Conservation (phyloP, 1,139 yeast genomes). For the Debaryomyces psychrophilus region DNA sequence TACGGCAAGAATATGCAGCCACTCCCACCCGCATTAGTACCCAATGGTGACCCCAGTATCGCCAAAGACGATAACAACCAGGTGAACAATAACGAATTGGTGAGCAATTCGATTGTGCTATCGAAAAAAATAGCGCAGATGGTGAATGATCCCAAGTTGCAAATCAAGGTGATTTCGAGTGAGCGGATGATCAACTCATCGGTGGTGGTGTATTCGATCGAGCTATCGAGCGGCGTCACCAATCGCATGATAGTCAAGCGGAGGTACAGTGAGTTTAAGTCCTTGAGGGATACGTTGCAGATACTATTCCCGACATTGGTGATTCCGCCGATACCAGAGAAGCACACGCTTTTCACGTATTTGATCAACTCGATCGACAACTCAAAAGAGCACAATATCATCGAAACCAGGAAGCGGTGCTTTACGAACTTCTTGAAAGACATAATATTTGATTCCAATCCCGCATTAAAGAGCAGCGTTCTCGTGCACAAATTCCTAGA, state of each 20-base stretch:
- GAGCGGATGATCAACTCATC: conserved; percentile 44
- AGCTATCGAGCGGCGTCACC: conserved; percentile 22
- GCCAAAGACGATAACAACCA: conserved; percentile 2
- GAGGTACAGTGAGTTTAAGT: conserved; percentile 58
- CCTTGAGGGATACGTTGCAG: conserved; percentile 48
- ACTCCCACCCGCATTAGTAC: background rate
- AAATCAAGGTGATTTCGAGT: conserved; percentile 37
- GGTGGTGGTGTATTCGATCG: conserved; percentile 46
- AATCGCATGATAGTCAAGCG: conserved; percentile 42
- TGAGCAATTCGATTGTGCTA: conserved; percentile 42
- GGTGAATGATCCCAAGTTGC: conserved; percentile 30
- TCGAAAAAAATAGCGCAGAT: conserved; percentile 39
- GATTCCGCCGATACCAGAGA: conserved; percentile 62
- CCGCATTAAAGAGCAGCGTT: conserved; percentile 31
- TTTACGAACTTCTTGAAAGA: conserved; percentile 44
- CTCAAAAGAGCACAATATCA: conserved; percentile 39
- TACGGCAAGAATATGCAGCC: conserved; percentile 22
- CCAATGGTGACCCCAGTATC: conserved; percentile 10
- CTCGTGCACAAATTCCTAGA: conserved; percentile 49
- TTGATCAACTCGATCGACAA: conserved; percentile 44
- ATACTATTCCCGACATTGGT: conserved; percentile 53
- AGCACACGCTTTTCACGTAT: conserved; percentile 52
- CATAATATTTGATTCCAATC: conserved; percentile 33
- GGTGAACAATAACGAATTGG: conserved; percentile 21
- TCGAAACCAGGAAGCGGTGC: conserved; percentile 46